Conservation (phyloP, 1,284 basidiomycete species). For the Trametes pubescens region DNA sequence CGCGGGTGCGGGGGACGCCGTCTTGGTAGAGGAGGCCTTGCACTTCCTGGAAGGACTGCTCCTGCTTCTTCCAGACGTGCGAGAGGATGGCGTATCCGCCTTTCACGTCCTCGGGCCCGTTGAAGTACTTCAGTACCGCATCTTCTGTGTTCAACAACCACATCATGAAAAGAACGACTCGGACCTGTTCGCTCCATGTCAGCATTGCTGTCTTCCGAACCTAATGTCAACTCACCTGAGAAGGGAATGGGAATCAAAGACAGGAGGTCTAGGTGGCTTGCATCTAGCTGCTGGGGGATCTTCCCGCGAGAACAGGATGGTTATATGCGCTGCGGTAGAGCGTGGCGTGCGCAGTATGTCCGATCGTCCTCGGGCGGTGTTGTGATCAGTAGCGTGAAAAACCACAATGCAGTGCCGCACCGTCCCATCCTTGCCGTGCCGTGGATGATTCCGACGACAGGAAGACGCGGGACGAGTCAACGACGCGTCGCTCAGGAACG, state of each 20-base stretch:
- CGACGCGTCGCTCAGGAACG: too few relatives aligned
- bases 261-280: neutral
- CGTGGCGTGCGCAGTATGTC: neutral
- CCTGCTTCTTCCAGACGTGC: slow-evolving; percentile 27
- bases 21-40: slow-evolving; percentile 11
- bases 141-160: slow-evolving; percentile 27
- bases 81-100: slow-evolving; percentile 32
- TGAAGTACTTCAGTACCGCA: slow-evolving; percentile 26
- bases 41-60: slow-evolving; percentile 32
- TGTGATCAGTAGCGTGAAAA: neutral
- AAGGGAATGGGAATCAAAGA: neutral
- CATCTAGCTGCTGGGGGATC: neutral
- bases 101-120: slow-evolving; percentile 25
- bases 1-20: slow-evolving; percentile 11
- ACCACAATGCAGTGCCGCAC: neutral
- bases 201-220: too few relatives aligned
- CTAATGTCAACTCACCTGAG: neutral
- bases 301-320: neutral
- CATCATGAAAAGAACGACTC: slow-evolving; percentile 5
- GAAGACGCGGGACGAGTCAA: too few relatives aligned
- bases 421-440: too few relatives aligned
- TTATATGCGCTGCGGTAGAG: neutral
- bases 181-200: too few relatives aligned
- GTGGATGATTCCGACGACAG: too few relatives aligned
- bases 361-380: slow-evolving; percentile 1